These are phyloP conservation scores for Blastomyces percursus DNA, from an alignment of 2,329 filamentous ascomycete genomes.

Conservation along the genomic window DNA sequence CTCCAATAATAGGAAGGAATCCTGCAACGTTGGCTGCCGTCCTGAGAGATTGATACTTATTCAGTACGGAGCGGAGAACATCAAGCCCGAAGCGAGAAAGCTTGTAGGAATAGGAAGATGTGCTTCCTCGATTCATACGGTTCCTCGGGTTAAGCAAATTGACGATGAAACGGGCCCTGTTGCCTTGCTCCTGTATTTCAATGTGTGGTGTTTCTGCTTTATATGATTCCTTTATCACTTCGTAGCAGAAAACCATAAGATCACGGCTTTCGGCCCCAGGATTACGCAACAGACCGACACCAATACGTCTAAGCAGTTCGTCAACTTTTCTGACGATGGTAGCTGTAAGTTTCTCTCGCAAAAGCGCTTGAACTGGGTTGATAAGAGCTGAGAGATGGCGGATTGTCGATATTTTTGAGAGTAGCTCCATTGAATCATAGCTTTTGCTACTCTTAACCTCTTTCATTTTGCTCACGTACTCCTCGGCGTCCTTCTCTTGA, in stretches of 20 bases:
- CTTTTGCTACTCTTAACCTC: constrained; percentile 98
- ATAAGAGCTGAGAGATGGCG: constrained; percentile 63
- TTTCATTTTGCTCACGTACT: constrained; percentile 90
- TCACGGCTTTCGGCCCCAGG: constrained; percentile 65
- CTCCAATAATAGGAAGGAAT: constrained; percentile 80
- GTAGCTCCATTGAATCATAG: constrained; percentile 90
- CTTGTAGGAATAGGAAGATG: constrained; percentile 75
- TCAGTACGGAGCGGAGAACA: constrained; percentile 70
- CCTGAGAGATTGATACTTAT: constrained; percentile 71
- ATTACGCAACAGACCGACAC: constrained; percentile 73
- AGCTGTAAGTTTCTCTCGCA: constrained; percentile 74
- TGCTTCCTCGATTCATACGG: constrained; percentile 57
- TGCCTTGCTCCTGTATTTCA: constrained; percentile 36
- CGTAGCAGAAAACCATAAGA: constrained; percentile 87
- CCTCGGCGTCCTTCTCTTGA: constrained; percentile 93
- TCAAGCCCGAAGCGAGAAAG: constrained; percentile 80
- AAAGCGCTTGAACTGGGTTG: constrained; percentile 62
- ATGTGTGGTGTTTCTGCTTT: constrained; percentile 34
- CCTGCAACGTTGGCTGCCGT: constrained; percentile 70
- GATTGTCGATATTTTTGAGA: constrained; percentile 73
- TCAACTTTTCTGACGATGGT: constrained; percentile 84
- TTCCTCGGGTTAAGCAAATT: constrained; percentile 66
- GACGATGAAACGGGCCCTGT: constrained; percentile 58
- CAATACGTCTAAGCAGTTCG: constrained; percentile 71
- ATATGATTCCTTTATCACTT: constrained; percentile 82